Percentiles rank a stretch among this genome's conserved stretches.
Conservation (phyloP, 1,284 basidiomycete genomes). For the Cryptococcus amylolentus region DNA sequence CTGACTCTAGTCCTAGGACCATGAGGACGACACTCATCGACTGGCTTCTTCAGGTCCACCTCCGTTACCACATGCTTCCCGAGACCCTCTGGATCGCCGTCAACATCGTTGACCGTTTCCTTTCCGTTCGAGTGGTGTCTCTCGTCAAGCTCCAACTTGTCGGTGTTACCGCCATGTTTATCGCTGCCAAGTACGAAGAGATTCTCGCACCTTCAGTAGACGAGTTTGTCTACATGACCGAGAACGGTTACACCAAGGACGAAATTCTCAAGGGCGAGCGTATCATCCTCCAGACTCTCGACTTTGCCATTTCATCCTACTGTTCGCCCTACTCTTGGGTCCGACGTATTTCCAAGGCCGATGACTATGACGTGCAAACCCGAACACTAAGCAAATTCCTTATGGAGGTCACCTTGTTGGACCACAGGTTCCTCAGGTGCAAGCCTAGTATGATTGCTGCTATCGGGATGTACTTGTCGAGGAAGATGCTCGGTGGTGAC, state of each 20-base stretch:
- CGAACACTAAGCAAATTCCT: slow-evolving; percentile 96
- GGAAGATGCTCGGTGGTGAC: slow-evolving; percentile 84
- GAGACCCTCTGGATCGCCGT: slow-evolving; percentile 66
- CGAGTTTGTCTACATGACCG: slow-evolving; percentile 96
- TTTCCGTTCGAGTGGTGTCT: slow-evolving; percentile 60
- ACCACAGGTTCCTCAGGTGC: slow-evolving; percentile 87
- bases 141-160: slow-evolving; percentile 63
- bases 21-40: slow-evolving; percentile 58
- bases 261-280: slow-evolving; percentile 98
- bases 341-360: slow-evolving; percentile 95
- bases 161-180: slow-evolving; percentile 63
- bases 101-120: slow-evolving; percentile 64
- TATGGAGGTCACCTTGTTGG: slow-evolving; percentile 92
- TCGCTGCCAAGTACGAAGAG: slow-evolving; percentile 64
- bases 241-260: slow-evolving; percentile 86
- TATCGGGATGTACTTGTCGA: slow-evolving; percentile 93
- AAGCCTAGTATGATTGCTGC: slow-evolving; percentile 96
- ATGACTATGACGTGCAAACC: slow-evolving; percentile 98
- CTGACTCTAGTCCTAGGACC: slow-evolving; percentile 37
- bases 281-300: slow-evolving; percentile 84
- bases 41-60: slow-evolving; percentile 62
- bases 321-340: slow-evolving; percentile 99
- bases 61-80: slow-evolving; percentile 64
- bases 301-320: slow-evolving; percentile 94
- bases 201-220: slow-evolving; percentile 79